These are phyloP conservation scores for Dryadomyces quercivorus DNA, from an alignment of 2,329 filamentous ascomycete species.

Conservation along the genomic window DNA sequence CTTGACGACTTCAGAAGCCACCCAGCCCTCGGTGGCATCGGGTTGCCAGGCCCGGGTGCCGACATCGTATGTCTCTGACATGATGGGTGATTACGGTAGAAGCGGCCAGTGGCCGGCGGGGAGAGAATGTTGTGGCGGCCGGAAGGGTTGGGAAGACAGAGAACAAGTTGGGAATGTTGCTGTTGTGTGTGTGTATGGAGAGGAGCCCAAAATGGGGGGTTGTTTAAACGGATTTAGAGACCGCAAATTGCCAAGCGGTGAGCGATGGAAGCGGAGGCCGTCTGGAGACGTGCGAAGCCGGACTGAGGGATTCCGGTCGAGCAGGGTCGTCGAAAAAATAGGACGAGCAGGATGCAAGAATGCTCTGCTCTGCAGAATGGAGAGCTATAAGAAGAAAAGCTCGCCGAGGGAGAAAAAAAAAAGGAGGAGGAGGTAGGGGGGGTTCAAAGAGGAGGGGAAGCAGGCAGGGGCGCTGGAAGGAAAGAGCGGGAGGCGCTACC, in stretches of 20 bases:
- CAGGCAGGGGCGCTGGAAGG: slow-evolving; percentile 12
- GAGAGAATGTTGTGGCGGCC: neutral
- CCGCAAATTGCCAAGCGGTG: slow-evolving; percentile 2
- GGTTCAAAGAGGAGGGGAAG: slow-evolving; percentile 6
- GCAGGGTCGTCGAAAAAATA: neutral
- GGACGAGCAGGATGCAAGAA: neutral
- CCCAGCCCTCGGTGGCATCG: slow-evolving; percentile 90
- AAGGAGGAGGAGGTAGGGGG: neutral
- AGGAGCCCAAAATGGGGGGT: neutral
- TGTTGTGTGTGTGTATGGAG: neutral
- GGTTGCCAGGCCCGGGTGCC: slow-evolving; percentile 98
- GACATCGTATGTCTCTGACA: slow-evolving; percentile 93
- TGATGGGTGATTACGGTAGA: slow-evolving; percentile 26
- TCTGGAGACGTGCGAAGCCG: neutral
- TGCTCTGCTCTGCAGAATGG: neutral
- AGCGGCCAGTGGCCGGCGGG: slow-evolving; percentile 11
- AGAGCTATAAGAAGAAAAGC: neutral
- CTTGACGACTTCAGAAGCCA: slow-evolving; percentile 85
- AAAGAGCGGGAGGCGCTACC: slow-evolving; percentile 9
- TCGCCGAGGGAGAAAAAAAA: neutral
- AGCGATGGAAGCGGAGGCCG: neutral
- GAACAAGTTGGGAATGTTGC: neutral
- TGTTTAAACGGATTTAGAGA: neutral
- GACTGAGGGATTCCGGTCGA: neutral
- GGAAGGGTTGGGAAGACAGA: neutral